Evolutionary conservation across 2,329 filamentous ascomycete genomes (phyloP).

Genomic region (Alternaria sp.): DNA sequence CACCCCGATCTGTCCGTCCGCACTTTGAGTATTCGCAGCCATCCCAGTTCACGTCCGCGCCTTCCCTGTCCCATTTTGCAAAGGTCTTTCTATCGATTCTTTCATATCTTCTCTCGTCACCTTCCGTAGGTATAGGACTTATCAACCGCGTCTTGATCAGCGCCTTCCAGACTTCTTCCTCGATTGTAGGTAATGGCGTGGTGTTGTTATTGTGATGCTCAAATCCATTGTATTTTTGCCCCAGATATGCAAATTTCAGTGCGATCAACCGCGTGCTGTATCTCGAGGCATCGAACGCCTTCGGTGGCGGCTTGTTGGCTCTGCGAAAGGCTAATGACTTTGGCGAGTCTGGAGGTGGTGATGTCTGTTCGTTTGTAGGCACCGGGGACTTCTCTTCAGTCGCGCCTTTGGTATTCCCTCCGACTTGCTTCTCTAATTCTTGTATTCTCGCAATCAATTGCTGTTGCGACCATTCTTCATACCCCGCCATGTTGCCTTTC

Average conservation of each 20-base stretch:
- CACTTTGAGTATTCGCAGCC: conserved; percentile 94
- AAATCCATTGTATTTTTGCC: conserved; percentile 89
- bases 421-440: conserved; percentile 36
- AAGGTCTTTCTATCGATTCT: conserved; percentile 43
- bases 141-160: conserved; percentile 83
- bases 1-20: conserved; percentile 88
- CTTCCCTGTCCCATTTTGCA: conserved; percentile 43
- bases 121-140: conserved; percentile 28
- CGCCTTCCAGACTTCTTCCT: conserved; percentile 93
- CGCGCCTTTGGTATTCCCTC: background rate
- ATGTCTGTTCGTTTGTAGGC: background rate
- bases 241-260: conserved; percentile 91
- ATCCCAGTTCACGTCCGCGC: conserved; percentile 71
- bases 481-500: conserved; percentile 31
- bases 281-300: conserved; percentile 75
- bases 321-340: conserved; percentile 30
- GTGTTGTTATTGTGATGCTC: conserved; percentile 79
- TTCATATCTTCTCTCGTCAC: conserved; percentile 40
- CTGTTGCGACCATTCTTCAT: conserved; percentile 42
- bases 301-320: conserved; percentile 46
- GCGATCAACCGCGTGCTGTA: conserved; percentile 87
- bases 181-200: conserved; percentile 78
- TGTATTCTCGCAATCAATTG: conserved; percentile 44
- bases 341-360: background rate
- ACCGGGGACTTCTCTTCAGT: conserved; percentile 3